phyloP scores from a whole-genome alignment of 2,329 filamentous ascomycete species.

The Aspergillus bombycis region DNA sequence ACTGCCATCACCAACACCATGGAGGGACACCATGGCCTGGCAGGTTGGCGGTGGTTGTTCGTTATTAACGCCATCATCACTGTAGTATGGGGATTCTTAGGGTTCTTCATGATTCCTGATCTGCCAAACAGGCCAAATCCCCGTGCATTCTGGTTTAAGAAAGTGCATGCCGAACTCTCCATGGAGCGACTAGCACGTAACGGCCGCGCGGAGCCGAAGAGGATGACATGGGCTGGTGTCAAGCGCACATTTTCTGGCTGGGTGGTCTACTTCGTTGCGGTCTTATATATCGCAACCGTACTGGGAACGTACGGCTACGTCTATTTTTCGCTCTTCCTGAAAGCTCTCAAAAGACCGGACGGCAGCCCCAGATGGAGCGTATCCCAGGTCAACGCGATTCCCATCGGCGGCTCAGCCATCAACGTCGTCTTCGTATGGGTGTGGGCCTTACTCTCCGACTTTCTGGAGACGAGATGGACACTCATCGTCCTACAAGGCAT shows the following conservation, averaged over 20 bases:
- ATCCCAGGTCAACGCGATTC: not conserved
- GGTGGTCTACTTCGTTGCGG: not conserved
- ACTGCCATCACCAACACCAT: conserved; percentile 37
- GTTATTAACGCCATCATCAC: conserved; percentile 44
- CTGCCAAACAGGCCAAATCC: conserved; percentile 34
- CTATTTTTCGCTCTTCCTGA: conserved; percentile 1
- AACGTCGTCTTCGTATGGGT: conserved; percentile 3
- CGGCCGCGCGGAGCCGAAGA: not conserved
- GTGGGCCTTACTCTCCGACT: not conserved
- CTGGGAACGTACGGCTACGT: not conserved
- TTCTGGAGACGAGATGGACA: not conserved
- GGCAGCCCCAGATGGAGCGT: conserved; percentile 1
- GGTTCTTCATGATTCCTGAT: conserved; percentile 44
- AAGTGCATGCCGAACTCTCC: not conserved
- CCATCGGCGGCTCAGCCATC: conserved; percentile 1
- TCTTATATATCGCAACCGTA: not conserved
- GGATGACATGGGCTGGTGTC: not conserved
- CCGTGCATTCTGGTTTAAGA: conserved; percentile 2
- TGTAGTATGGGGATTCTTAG: conserved; percentile 38
- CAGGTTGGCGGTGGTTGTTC: conserved; percentile 43
- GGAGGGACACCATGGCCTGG: conserved; percentile 31
- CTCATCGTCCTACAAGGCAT: not conserved
- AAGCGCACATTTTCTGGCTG: conserved; percentile 1
- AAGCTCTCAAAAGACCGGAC: not conserved
- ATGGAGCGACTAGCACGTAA: not conserved